Evolutionary conservation across 768 basidiomycete genomes (phyloP).

Genomic region (Pleurotus citrinopileatus): DNA sequence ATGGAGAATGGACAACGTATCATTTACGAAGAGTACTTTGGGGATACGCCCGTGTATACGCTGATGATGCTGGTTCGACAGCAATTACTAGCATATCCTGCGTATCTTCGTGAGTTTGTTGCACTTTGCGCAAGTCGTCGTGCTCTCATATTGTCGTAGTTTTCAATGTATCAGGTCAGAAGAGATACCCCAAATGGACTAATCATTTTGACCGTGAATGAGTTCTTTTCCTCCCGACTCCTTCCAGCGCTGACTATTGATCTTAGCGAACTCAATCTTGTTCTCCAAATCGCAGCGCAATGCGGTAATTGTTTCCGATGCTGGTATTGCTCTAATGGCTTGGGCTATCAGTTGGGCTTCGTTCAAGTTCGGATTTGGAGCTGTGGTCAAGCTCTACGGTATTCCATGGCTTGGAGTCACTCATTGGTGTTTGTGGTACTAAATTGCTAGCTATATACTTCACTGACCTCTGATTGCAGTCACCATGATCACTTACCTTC

Average conservation of each 20-base stretch:
- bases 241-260: not conserved
- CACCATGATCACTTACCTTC: conserved; percentile 42
- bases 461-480: conserved; percentile 20
- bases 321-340: conserved; percentile 50
- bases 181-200: conserved; percentile 57
- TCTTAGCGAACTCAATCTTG: conserved; percentile 51
- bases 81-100: conserved; percentile 58
- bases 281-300: conserved; percentile 51
- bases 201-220: conserved; percentile 63
- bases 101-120: conserved; percentile 54
- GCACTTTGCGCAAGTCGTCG: not conserved
- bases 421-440: conserved; percentile 53
- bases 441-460: conserved; percentile 18
- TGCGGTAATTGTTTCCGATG: conserved; percentile 53
- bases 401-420: conserved; percentile 54
- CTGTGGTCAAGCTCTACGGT: conserved; percentile 47
- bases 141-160: conserved; percentile 31
- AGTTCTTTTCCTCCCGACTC: not conserved
- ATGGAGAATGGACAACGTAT: conserved; percentile 33
- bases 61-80: conserved; percentile 53
- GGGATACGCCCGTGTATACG: conserved; percentile 61
- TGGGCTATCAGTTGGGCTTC: conserved; percentile 34
- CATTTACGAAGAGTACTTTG: conserved; percentile 53
- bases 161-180: conserved; percentile 61
- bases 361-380: conserved; percentile 31